A percentile compares a stretch with the other conserved stretches of the same genome.
Conservation (phyloP, 1,139 yeast genomes). For the Magnusiomyces tetraspermus region DNA sequence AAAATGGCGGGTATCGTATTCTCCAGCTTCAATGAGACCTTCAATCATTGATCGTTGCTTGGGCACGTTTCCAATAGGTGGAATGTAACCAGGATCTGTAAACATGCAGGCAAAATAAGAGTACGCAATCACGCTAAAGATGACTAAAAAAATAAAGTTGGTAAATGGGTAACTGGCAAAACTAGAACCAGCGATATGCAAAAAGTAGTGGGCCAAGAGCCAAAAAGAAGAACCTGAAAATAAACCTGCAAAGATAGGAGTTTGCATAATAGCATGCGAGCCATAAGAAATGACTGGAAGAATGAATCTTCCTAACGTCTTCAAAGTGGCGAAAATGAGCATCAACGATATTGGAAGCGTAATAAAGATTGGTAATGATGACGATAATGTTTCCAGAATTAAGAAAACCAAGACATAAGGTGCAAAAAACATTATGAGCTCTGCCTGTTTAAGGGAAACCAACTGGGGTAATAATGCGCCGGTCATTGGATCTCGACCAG, state of each 20-base stretch:
- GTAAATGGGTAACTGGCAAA: conserved; percentile 27
- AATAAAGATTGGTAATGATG: conserved; percentile 18
- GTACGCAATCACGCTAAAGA: conserved; percentile 35
- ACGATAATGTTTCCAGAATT: conserved; percentile 19
- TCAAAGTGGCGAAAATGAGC: conserved; percentile 33
- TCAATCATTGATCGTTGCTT: conserved; percentile 46
- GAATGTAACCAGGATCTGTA: conserved; percentile 77
- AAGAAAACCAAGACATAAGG: conserved; percentile 26
- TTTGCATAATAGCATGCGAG: conserved; percentile 36
- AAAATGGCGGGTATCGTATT: conserved; percentile 66
- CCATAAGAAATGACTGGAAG: conserved; percentile 28
- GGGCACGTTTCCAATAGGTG: conserved; percentile 45
- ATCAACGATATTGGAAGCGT: conserved; percentile 19
- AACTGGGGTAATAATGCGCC: conserved; percentile 34
- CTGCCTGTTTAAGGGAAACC: conserved; percentile 40
- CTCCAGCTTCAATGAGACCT: conserved; percentile 49
- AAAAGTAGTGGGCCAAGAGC: conserved; percentile 49
- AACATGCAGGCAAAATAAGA: conserved; percentile 54
- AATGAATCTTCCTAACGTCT: conserved; percentile 31
- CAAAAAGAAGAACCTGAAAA: conserved; percentile 50
- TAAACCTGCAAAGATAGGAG: conserved; percentile 43
- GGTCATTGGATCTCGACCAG: conserved; percentile 37
- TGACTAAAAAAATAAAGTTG: conserved; percentile 36
- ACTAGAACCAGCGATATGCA: conserved; percentile 45
- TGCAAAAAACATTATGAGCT: conserved; percentile 46